A percentile compares a stretch with the other conserved stretches of the same genome.
Conservation (phyloP, 2,329 filamentous ascomycete genomes). For the Phyllosticta citribraziliensis region DNA sequence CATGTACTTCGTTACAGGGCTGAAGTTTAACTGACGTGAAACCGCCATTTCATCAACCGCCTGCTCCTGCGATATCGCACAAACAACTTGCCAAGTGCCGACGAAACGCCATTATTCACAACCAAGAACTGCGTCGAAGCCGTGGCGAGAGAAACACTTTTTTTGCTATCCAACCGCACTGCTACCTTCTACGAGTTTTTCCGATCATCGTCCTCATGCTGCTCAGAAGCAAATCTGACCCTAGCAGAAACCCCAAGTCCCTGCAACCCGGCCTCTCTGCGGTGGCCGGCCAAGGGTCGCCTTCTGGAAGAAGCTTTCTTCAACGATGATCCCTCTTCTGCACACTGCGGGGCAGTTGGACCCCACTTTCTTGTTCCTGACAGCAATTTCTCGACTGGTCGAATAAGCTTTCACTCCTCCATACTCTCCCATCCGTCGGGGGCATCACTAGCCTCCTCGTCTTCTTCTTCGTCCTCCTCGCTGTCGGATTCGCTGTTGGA, state of each 20-base stretch:
- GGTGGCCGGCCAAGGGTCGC: neutral
- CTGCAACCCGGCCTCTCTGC: neutral
- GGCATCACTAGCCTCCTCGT: slow-evolving; percentile 19
- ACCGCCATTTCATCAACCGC: neutral
- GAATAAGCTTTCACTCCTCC: slow-evolving; percentile 21
- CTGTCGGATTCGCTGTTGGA: slow-evolving; percentile 53
- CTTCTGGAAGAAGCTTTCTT: neutral
- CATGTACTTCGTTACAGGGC: neutral
- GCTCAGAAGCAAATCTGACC: neutral
- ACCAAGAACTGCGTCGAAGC: neutral
- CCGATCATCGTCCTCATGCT: neutral
- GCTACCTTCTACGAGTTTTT: neutral
- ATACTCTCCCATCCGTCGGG: slow-evolving; percentile 32
- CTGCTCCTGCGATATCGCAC: neutral
- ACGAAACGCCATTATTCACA: neutral
- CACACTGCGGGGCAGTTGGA: neutral
- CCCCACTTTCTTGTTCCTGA: neutral
- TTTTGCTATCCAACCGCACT: neutral
- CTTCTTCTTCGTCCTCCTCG: slow-evolving; percentile 33
- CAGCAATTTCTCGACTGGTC: neutral
- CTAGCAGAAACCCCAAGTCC: neutral
- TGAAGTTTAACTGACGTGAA: neutral
- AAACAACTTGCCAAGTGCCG: neutral
- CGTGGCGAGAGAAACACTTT: neutral
- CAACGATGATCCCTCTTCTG: neutral